Base-by-base conservation (phyloP, 345 rosid species). In the Eucalyptus cloeziana region DNA sequence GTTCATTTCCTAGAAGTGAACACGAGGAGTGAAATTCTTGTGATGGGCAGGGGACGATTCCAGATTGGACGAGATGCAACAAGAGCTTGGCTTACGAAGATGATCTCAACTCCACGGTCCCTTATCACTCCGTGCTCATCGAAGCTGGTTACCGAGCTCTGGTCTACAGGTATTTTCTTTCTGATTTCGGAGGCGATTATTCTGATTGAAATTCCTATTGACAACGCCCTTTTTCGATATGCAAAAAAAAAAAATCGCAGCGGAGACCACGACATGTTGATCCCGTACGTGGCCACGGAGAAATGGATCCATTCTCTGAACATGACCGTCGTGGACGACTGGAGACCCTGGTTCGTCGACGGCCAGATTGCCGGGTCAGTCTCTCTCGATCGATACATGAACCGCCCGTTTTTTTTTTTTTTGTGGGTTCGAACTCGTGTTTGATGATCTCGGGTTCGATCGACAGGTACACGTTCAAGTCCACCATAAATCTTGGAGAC, bases 351-450 rank as follows among this genome's bases (percentile, higher is more conserved):
- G 94, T 87, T 89, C 37, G 91, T 92, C 47, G 89, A 90, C 3
- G 94, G 93, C 16, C 93, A 93, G 90, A 90, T 92, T 31, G 93
- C 92, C 10, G 93, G 95, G 94, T 92, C 16, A 64, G 90, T 40
- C 37, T 45, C 52, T 44, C 27, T 49, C 16, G 27, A 86, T n/a
- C 64, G 15, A 21, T 11, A 11, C 37, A 9, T 24, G 7, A 86
- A 86, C 54, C 21, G 11, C 16, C 86, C 3, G 3, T 30, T 2
- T 43, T 10, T 44, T 43, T 10, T 44, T 10, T 37, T n/a, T 87
- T 5, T 17, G 14, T 9, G 47, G 49, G 71, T 87, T 44, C 21
- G 10, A 62, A 58, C 69, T 33, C 21, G 45, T 13, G 16, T 15
- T 14, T 79, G 37, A 33, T 80, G 30, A 22, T 27, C 43, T 40